Conservation (phyloP, 2,329 filamentous ascomycete genomes). For the Diaporthe capsici region DNA sequence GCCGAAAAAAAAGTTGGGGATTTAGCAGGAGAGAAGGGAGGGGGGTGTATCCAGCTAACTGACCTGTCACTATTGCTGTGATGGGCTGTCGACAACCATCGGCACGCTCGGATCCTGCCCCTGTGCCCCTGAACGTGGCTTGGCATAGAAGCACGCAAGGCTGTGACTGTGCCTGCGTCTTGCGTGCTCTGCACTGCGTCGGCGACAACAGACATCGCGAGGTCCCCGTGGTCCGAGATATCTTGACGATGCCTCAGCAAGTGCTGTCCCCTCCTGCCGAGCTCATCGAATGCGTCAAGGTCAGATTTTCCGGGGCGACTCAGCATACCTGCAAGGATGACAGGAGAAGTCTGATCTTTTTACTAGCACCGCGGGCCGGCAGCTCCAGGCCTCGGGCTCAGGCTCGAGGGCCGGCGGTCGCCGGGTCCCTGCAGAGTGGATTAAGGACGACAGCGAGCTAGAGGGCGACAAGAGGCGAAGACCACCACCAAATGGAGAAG, state of each 20-base stretch:
- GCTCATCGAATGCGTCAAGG: neutral
- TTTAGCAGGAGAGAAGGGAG: neutral
- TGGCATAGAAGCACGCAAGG: neutral
- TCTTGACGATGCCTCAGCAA: slow-evolving; percentile 6
- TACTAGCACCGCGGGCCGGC: slow-evolving; percentile 13
- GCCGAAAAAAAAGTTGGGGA: slow-evolving; percentile 19
- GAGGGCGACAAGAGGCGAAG: slow-evolving; percentile 31
- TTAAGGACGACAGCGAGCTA: slow-evolving; percentile 31
- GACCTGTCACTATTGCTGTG: slow-evolving; percentile 26
- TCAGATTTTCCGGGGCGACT: slow-evolving; percentile 13
- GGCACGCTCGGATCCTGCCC: slow-evolving; percentile 29
- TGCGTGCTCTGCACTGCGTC: neutral
- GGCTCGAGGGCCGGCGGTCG: slow-evolving; percentile 31
- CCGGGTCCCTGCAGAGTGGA: slow-evolving; percentile 36
- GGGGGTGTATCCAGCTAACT: slow-evolving; percentile 21
- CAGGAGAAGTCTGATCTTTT: neutral
- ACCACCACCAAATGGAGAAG: slow-evolving; percentile 32
- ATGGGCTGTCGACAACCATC: slow-evolving; percentile 8
- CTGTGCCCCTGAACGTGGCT: slow-evolving; percentile 25
- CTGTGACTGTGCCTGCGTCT: slow-evolving; percentile 17
- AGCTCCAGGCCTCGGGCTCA: neutral
- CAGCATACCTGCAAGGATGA: slow-evolving; percentile 23
- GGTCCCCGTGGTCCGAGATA: neutral
- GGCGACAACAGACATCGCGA: slow-evolving; percentile 23
- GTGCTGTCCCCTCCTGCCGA: neutral